A percentile compares a stretch with the other conserved stretches of the same genome.
These are phyloP conservation scores for Mycena latifolia DNA, from an alignment of 768 basidiomycete species.

Conservation along the genomic window DNA sequence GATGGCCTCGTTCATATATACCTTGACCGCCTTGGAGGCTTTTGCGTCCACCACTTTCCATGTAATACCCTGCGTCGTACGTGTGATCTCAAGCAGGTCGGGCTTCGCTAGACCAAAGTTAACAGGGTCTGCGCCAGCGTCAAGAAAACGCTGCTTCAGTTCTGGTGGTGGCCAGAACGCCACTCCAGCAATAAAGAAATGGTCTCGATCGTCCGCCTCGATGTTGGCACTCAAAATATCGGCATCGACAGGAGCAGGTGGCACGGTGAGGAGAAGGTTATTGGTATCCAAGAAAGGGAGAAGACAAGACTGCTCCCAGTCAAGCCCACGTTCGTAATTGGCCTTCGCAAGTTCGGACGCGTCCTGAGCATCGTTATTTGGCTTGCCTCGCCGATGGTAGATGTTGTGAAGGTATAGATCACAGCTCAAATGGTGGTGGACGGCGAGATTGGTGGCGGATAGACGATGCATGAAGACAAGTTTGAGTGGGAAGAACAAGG, in stretches of 20 bases:
- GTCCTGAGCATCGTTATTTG: constrained; percentile 27
- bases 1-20: constrained; percentile 39
- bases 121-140: constrained; percentile 47
- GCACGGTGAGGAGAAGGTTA: constrained; percentile 55
- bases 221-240: constrained; percentile 54
- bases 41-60: constrained; percentile 68
- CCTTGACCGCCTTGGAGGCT: constrained; percentile 61
- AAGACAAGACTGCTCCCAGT: constrained; percentile 57
- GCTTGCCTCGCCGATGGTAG: constrained; percentile 44
- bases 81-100: constrained; percentile 60
- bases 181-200: constrained; percentile 60
- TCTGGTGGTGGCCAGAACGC: constrained; percentile 57
- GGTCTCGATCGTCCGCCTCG: constrained; percentile 54
- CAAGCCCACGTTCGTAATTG: constrained; percentile 56
- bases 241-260: constrained; percentile 49
- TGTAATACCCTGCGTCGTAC: constrained; percentile 44
- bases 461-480: constrained; percentile 44
- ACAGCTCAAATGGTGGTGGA: constrained; percentile 60
- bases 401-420: constrained; percentile 61
- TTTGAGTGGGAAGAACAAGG: not conserved
- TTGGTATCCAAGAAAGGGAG: constrained; percentile 56
- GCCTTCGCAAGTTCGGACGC: constrained; percentile 51
- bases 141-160: constrained; percentile 49
- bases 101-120: constrained; percentile 62
- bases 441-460: constrained; percentile 62